Base-by-base conservation (phyloP, 148 eudicot genomes). In the Diospyros kaki region DNA sequence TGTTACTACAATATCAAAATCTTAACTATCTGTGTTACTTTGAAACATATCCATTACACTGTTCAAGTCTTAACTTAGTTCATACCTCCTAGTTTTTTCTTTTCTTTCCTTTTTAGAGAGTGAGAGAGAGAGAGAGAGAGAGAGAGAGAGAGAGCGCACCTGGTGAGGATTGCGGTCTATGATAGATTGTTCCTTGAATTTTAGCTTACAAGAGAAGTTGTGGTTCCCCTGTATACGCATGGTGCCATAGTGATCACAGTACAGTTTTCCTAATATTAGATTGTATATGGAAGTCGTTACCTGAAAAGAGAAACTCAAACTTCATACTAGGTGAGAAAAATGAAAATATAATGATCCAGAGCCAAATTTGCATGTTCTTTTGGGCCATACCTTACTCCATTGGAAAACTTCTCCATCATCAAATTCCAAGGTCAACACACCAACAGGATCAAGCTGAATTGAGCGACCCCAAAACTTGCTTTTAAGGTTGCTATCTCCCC, bases 391-490 rank as follows among this genome's bases (percentile, higher is more conserved):
- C 97, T 93, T 93, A 81, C 89, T 93, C 98, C 98, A 93, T 53
- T 88, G 94, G 80, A 91, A 87, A 76, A 91, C 84, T 89, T 93
- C 98, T 64, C 98, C 98, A 77, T 93, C 98, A 82, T 93, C 97
- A 82, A 93, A 88, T 81, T 91, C 91, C 75, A 91, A 75, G 50
- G 97, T 91, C 75, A 93, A 85, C 75, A 87, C 72, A 64, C 98
- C 98, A 82, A 91, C 94, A 71, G 98, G 98, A 72, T 93, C 98
- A 56, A 93, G 91, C 82, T 93, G 98, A 69, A 93, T 93, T 51
- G 98, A 93, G 60, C 98, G 96, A 41, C 98, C 98, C 98, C 98
- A 91, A 77, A 93, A 93, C 86, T 93, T 91, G 83, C 98, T 93
- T 82, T 87, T 93, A 76, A 93, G 82, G 75, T 91, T 93, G 83